Evolutionary conservation across 2,329 filamentous ascomycete species (phyloP), one percentile per base, ranked within the genome.

Genomic region (Diaporthe eres): DNA sequence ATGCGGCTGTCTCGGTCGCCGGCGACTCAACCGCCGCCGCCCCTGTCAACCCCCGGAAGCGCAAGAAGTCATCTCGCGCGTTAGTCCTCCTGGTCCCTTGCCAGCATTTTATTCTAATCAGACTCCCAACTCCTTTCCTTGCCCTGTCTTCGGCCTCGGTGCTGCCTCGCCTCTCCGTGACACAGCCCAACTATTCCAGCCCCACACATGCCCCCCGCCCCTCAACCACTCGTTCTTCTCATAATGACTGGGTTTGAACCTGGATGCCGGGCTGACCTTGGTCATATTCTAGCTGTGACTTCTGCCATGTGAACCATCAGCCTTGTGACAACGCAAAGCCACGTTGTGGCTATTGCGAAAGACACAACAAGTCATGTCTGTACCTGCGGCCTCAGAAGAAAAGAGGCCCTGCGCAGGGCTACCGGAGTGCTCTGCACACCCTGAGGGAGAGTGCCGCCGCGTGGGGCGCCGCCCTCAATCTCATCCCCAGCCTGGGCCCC

Each of bases 221-320:
- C 25, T 49, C 37, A 28, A 42, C 22, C 22, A 25, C 49, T 44
- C 44, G 3, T 13, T 17, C 19, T 13, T 28, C 49, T 44, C 34
- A n/a, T 31, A 10, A 10, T 22, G 42, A 37, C 17, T 65, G 58
- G 28, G 13, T 1, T 19, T 53, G 22, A 28, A 25, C 15, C 2
- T 53, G 42, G 19, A 9, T 55, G 71, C 34, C 47, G 22, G n/a
- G 44, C 74, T 76, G 60, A 82, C 80, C 78, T 76, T 70, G 34
- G 34, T 53, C 31, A 22, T 37, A 77, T 61, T 77, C 72, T 75
- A 87, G 86, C 71, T 87, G 86, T 80, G 86, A 87, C 80, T 86
- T 86, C 63, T 87, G 86, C 77, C 86, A 87, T 77, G 84, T 85
- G 72, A 86, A 87, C 79, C 86, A 87, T 76, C 86, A 87, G 80